Base-by-base conservation (phyloP, 305 asterid species). In the Fraxinus sp. region DNA sequence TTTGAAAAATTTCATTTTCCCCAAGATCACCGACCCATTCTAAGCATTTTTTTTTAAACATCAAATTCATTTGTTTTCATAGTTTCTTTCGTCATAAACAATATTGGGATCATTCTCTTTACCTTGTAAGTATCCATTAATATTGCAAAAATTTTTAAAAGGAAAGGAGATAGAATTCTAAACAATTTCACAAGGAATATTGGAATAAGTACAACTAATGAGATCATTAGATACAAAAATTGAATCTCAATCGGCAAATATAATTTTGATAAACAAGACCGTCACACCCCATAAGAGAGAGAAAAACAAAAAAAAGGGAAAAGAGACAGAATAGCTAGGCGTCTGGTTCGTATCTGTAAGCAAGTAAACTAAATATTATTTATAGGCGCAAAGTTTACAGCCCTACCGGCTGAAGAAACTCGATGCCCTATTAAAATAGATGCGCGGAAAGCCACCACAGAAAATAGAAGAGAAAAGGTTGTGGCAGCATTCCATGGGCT, bases 401-500 rank as follows among this genome's bases (percentile, higher is more conserved):
- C 74, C 77, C 80, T 78, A 71, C 64, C 86, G 76, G 77, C 77
- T 24, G 59, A 83, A 7, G 90, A 83, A 75, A 90, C 84, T 30
- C 89, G 84, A 83, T 90, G 85, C 32, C 89, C 92, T 2, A 88
- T 41, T 16, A 88, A 82, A 62, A 90, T 11, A 59, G 92, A 87
- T 59, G 85, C 78, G 85, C 92, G 86, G 28, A 91, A 82, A 77
- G 93, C 93, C 71, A 82, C 86, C 18, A 87, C 90, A 16, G 91
- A 87, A 75, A 91, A 85, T 74, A 91, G 82, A 78, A 91, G 92
- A 22, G 95, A 90, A 79, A 90, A 86, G 59, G 89, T 83, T 2
- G 93, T 87, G 16, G 90, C 88, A 22, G 89, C 89, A 76, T 83
- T 85, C 95, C 93, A 86, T 4, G 91, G 78, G 88, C 88, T 90